Evolutionary conservation across 331 rosid species (phyloP), one percentile per base, ranked within the genome.

Genomic region (Cydonia oblonga): DNA sequence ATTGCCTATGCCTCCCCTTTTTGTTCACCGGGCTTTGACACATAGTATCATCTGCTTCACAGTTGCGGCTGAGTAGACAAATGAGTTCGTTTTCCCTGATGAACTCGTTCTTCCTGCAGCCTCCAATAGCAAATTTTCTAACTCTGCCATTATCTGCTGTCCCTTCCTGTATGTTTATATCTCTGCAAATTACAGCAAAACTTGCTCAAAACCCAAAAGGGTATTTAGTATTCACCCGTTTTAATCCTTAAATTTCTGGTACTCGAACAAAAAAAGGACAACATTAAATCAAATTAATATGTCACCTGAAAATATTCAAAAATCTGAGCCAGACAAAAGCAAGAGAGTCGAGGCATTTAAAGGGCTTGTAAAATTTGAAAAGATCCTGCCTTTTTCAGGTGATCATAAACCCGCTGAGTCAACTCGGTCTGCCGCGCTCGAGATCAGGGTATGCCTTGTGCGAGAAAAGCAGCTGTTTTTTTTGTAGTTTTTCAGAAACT

Each of bases 101-200:
- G 88, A 67, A 68, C 87, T 87, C 53, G 98, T 87, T 78, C 98
- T 85, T 62, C 98, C 98, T 0, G 98, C 98, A 74, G 98, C 98
- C 81, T 95, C 98, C 83, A 91, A 78, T 38, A 95, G 91, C 83
- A 85, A 79, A 74, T 85, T 82, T 63, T 95, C 98, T 58, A 95
- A 75, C 57, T 95, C 96, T n/a, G n/a, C 96, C 98, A 95, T 95
- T 20, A 49, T 73, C 33, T 42, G 19, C 62, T 23, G 25, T 25
- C 13, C n/a, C 32, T 56, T 16, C 9, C 26, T 54, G 54, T 69
- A 74, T 46, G 19, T 74, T 66, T 63, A n/a, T 6, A 20, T n/a
- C 57, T 15, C 3, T 6, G 1, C 33, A 30, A 6, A 5, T 52
- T 52, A 52, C 57, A 52, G 33, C 22, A 16, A 18, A 15, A 19